Evolutionary conservation across 2,329 filamentous ascomycete genomes (phyloP).

Genomic region (Fusarium sp.): DNA sequence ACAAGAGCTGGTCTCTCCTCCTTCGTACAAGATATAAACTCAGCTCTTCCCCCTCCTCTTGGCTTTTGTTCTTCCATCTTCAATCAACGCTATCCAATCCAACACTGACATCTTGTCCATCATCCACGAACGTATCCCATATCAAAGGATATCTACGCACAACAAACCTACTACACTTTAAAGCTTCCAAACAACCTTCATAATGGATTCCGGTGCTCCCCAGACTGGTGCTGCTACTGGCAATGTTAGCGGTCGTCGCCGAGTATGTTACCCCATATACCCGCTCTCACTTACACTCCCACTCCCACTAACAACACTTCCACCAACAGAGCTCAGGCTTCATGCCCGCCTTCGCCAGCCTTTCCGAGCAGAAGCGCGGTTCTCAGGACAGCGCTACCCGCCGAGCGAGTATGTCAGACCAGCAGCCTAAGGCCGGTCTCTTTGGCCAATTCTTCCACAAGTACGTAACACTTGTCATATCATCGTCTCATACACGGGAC

Average conservation of each 20-base stretch:
- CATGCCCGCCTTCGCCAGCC: slow-evolving; percentile 62
- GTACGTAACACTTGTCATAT: slow-evolving; percentile 53
- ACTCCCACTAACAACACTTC: not conserved
- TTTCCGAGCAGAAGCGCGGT: slow-evolving; percentile 64
- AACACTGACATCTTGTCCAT: not conserved
- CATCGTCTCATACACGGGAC: not conserved
- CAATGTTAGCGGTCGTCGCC: slow-evolving; percentile 46
- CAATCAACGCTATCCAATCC: not conserved
- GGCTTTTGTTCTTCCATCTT: not conserved
- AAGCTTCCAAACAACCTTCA: slow-evolving; percentile 15
- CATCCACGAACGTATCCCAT: slow-evolving; percentile 2
- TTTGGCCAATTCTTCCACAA: slow-evolving; percentile 69
- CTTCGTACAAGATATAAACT: slow-evolving; percentile 30
- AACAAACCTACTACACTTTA: not conserved
- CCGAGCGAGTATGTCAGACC: slow-evolving; percentile 67
- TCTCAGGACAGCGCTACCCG: slow-evolving; percentile 60
- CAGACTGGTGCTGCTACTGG: slow-evolving; percentile 35
- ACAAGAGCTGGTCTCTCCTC: slow-evolving; percentile 25
- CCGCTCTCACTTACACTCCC: not conserved
- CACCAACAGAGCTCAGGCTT: slow-evolving; percentile 58
- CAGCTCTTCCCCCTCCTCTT: slow-evolving; percentile 8
- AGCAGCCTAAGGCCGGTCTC: slow-evolving; percentile 62
- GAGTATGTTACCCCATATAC: slow-evolving; percentile 37
- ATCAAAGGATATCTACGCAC: slow-evolving; percentile 3
- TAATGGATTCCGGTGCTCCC: slow-evolving; percentile 50